phyloP scores from a whole-genome alignment of 805 yeast genomes.

The Tetrapisispora namnaoensis region DNA sequence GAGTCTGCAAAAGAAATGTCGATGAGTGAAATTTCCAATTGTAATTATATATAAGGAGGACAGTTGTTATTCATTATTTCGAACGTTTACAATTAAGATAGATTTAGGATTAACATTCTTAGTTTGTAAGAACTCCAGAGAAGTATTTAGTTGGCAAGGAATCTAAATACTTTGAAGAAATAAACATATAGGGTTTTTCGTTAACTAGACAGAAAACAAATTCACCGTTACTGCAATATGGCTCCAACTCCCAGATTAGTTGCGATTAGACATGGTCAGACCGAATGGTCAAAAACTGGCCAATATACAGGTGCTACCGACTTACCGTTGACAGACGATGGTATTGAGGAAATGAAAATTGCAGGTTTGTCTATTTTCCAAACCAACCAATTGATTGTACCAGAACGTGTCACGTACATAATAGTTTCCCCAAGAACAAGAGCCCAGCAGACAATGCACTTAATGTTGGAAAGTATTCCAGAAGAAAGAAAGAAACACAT shows the following conservation, averaged over 20 bases:
- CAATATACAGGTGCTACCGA: constrained; percentile 87
- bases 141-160: too few species aligned
- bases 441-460: constrained; percentile 64
- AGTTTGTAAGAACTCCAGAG: too few species aligned
- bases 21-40: too few species aligned
- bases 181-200: too few species aligned
- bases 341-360: constrained; percentile 62
- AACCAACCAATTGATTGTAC: constrained; percentile 48
- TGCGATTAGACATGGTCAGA: constrained; percentile 78
- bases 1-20: too few species aligned
- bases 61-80: too few species aligned
- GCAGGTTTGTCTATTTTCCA: constrained; percentile 69
- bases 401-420: constrained; percentile 50
- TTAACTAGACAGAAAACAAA: too few species aligned
- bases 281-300: constrained; percentile 93
- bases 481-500: constrained; percentile 35
- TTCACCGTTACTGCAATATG: not conserved
- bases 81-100: too few species aligned
- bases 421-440: constrained; percentile 75
- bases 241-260: constrained; percentile 53
- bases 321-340: constrained; percentile 64
- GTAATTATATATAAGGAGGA: too few species aligned
- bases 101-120: too few species aligned
- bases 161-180: too few species aligned
- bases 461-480: constrained; percentile 45